These are phyloP conservation scores for Boletus barrowsii DNA, from an alignment of 768 basidiomycete species.

Conservation along the genomic window DNA sequence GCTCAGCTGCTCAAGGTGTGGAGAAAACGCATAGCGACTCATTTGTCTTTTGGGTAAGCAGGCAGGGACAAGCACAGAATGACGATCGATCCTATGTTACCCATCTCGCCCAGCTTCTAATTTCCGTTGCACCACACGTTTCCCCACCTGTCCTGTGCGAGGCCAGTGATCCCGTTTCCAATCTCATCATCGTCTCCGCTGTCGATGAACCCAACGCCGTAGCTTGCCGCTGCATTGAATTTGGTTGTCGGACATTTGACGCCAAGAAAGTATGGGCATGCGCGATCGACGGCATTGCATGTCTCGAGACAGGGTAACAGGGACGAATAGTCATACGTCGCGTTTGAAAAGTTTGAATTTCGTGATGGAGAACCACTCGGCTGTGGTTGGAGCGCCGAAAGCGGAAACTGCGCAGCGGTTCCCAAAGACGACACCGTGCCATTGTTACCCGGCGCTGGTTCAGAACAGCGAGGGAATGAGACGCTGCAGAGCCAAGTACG, in stretches of 20 bases:
- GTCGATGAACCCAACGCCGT: conserved; percentile 77
- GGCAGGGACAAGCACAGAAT: too few species aligned
- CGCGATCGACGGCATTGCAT: conserved; percentile 68
- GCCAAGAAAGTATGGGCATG: conserved; percentile 71
- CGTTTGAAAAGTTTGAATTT: conserved; percentile 47
- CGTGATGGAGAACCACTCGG: conserved; percentile 40
- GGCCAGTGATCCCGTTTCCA: conserved; percentile 50
- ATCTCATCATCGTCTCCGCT: conserved; percentile 41
- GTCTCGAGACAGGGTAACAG: conserved; percentile 79
- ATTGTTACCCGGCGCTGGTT: conserved; percentile 36
- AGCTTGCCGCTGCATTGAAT: conserved; percentile 66
- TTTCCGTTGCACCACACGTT: conserved; percentile 72
- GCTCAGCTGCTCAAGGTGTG: too few species aligned
- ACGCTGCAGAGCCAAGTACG: conserved; percentile 74
- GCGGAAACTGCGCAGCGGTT: conserved; percentile 31
- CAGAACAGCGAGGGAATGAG: conserved; percentile 73
- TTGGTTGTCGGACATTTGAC: conserved; percentile 62
- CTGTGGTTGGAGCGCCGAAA: conserved; percentile 50
- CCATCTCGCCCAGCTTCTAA: neutral
- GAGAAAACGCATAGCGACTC: too few species aligned
- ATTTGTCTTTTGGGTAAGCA: too few species aligned
- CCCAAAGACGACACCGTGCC: conserved; percentile 10
- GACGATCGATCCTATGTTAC: too few species aligned
- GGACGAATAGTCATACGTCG: conserved; percentile 48
- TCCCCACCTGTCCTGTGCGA: conserved; percentile 63